These are phyloP conservation scores for Phytophthora cajani DNA, from an alignment of 352 stramenopile species.

Conservation along the genomic window DNA sequence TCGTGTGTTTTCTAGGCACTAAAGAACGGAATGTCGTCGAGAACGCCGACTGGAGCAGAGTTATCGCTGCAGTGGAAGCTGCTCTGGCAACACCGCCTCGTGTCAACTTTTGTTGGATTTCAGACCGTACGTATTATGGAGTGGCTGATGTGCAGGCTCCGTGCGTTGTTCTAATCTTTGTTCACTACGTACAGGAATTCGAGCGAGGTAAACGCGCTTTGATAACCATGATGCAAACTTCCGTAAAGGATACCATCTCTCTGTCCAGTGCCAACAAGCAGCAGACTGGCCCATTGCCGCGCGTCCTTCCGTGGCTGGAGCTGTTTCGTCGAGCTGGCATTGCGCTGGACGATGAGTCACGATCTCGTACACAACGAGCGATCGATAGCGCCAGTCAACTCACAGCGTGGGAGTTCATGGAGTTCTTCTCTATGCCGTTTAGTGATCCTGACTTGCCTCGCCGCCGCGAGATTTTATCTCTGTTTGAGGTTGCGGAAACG, in stretches of 20 bases:
- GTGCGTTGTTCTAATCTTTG: conserved; percentile 14
- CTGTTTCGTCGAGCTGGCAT: conserved; percentile 69
- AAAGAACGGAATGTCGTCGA: conserved; percentile 64
- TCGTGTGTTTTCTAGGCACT: conserved; percentile 43
- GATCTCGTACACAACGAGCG: conserved; percentile 41
- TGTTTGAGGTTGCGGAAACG: conserved; percentile 67
- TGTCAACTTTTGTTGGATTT: conserved; percentile 70
- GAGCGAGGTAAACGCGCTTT: conserved; percentile 37
- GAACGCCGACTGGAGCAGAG: conserved; percentile 61
- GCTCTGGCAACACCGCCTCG: conserved; percentile 69
- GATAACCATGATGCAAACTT: conserved; percentile 30
- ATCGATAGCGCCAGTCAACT: conserved; percentile 52
- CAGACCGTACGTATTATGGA: conserved; percentile 49
- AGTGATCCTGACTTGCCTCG: conserved; percentile 62
- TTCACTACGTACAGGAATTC: conserved; percentile 35
- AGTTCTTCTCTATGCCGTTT: conserved; percentile 86
- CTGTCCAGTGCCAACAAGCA: conserved; percentile 25
- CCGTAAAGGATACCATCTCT: conserved; percentile 32
- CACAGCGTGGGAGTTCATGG: conserved; percentile 77
- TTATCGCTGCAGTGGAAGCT: conserved; percentile 71
- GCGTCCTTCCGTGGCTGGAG: conserved; percentile 73
- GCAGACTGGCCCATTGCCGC: conserved; percentile 21
- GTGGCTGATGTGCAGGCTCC: background rate
- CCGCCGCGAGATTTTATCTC: conserved; percentile 64
- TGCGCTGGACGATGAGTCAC: conserved; percentile 60